These are phyloP conservation scores for Ramalina intermedia DNA, from an alignment of 495 filamentous ascomycete genomes.

Conservation along the genomic window DNA sequence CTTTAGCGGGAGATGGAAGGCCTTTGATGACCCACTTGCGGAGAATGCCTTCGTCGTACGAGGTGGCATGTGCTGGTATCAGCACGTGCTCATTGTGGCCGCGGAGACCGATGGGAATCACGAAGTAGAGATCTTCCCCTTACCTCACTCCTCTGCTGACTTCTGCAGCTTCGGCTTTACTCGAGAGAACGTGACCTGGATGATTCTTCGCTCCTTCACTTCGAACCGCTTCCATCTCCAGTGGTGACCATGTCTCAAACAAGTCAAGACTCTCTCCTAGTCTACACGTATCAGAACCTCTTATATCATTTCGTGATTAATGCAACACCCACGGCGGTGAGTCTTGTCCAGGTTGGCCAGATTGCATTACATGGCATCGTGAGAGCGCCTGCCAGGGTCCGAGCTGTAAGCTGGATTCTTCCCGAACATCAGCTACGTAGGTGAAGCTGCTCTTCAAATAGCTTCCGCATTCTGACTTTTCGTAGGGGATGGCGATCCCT, in stretches of 20 bases:
- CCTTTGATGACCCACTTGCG: constrained; percentile 62
- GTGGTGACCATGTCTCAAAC: constrained; percentile 76
- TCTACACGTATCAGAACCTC: constrained; percentile 93
- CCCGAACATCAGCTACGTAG: constrained; percentile 77
- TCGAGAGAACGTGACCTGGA: constrained; percentile 76
- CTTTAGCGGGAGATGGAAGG: constrained; percentile 89
- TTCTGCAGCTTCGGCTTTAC: constrained; percentile 60
- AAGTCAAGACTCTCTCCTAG: constrained; percentile 85
- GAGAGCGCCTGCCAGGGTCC: constrained; percentile 76
- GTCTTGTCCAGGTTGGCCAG: constrained; percentile 80
- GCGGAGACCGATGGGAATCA: constrained; percentile 72
- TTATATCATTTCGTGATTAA: constrained; percentile 87
- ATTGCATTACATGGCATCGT: constrained; percentile 97
- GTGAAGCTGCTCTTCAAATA: constrained; percentile 11
- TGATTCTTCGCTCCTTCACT: constrained; percentile 52
- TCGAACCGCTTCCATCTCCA: constrained; percentile 64
- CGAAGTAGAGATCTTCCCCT: constrained; percentile 34
- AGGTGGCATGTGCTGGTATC: constrained; percentile 97
- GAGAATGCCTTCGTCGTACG: constrained; percentile 85
- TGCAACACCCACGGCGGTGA: constrained; percentile 51
- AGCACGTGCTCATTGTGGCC: constrained; percentile 89
- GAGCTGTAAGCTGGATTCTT: constrained; percentile 88
- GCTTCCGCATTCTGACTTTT: constrained; percentile 12
- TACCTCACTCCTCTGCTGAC: constrained; percentile 5
- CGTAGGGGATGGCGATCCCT: constrained; percentile 73